A percentile compares a stretch with the other conserved stretches of the same genome.
phyloP scores from a whole-genome alignment of 2,329 filamentous ascomycete genomes.

The Emericellopsis cladophorae region DNA sequence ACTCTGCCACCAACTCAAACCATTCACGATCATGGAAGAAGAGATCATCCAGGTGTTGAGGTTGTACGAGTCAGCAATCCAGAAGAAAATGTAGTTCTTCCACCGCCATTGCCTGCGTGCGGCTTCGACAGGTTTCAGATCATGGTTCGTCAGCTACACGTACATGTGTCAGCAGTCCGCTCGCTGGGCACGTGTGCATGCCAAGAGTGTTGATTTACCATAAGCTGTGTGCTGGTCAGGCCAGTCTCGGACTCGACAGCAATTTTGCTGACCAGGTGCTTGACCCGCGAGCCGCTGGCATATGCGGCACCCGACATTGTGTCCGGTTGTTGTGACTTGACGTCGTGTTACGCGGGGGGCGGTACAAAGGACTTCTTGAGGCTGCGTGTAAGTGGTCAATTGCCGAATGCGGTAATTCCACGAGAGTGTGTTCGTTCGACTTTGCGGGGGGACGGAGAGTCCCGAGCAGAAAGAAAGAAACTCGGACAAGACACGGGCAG shows the following conservation, averaged over 20 bases:
- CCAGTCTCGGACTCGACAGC: conserved; percentile 66
- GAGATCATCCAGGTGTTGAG: conserved; percentile 95
- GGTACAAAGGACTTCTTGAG: no score
- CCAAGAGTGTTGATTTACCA: conserved; percentile 35
- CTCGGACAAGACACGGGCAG: no score
- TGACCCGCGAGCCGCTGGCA: conserved; percentile 22
- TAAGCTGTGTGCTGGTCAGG: conserved; percentile 65
- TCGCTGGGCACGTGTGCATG: neutral
- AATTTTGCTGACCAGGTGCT: conserved; percentile 42
- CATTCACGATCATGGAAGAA: conserved; percentile 64
- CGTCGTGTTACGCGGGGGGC: no score
- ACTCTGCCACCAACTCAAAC: conserved; percentile 84
- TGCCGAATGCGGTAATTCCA: no score
- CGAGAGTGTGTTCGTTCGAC: no score
- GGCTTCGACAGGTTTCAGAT: conserved; percentile 70
- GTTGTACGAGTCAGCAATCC: conserved; percentile 77
- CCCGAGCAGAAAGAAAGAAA: no score
- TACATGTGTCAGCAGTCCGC: neutral
- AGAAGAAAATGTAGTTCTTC: conserved; percentile 83
- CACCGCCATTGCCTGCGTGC: conserved; percentile 71
- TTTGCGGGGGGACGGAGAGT: no score
- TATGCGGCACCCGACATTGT: conserved; percentile 5
- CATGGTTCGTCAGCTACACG: conserved; percentile 61
- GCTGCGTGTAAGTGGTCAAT: no score
- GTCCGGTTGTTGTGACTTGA: neutral